phyloP scores from a whole-genome alignment of 2,329 filamentous ascomycete species.

The Talaromyces funiculosus region DNA sequence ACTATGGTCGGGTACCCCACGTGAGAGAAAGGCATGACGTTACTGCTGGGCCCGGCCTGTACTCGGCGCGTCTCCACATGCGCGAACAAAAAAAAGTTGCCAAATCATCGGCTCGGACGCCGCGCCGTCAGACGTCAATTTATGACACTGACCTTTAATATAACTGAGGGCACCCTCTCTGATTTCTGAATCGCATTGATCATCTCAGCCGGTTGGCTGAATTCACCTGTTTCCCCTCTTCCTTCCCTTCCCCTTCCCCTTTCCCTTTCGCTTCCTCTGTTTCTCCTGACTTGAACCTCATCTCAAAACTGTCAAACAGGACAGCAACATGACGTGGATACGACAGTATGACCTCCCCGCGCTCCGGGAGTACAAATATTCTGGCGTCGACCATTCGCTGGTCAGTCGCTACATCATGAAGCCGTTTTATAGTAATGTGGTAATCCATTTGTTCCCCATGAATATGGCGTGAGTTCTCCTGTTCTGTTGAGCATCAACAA shows the following conservation, averaged over 20 bases:
- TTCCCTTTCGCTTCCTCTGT: not conserved
- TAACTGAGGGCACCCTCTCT: not conserved
- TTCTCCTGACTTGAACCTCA: not conserved
- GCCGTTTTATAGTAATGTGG: constrained; percentile 92
- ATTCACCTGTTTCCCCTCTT: not conserved
- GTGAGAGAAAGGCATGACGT: constrained; percentile 1
- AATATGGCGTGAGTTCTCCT: constrained; percentile 68
- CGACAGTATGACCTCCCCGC: constrained; percentile 83
- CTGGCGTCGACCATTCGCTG: constrained; percentile 81
- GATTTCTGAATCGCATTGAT: not conserved
- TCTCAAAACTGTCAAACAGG: not conserved
- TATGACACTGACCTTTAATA: not conserved
- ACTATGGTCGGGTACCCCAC: no score
- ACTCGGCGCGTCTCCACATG: not conserved
- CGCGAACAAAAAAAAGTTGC: not conserved
- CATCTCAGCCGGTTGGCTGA: not conserved
- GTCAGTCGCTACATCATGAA: constrained; percentile 91
- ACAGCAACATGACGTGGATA: constrained; percentile 75
- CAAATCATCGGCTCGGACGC: not conserved
- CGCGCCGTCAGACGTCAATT: not conserved
- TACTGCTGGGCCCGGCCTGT: not conserved
- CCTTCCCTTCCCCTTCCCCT: not conserved
- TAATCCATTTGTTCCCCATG: constrained; percentile 92
- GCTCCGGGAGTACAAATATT: constrained; percentile 94
- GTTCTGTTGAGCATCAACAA: not conserved